Evolutionary conservation across 805 yeast species (phyloP), one percentile per base, ranked within the genome.

Genomic region (Starmerella stellata): DNA sequence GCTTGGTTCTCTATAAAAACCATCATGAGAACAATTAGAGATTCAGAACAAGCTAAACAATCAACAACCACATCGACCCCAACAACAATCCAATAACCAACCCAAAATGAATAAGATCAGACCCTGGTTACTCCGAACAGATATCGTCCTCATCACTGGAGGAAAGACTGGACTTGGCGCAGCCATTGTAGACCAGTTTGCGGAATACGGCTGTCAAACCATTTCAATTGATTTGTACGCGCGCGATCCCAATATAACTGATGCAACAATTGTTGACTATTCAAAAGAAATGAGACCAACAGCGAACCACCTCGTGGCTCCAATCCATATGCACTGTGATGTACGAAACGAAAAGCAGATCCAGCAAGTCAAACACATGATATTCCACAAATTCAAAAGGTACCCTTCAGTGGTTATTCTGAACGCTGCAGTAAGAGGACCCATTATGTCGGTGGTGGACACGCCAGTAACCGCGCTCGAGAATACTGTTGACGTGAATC

Each of bases 121-220:
- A n/a, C 25, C 33, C 38, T 50, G 52, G 52, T 38, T 50, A 3
- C 42, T 17, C 15, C 43, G 44, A 1, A 39, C 44, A 2, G 93
- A 80, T 50, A 62, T 77, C 9, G 77, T 74, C 0, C 57, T 83
- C 3, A 61, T 87, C 17, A 85, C 96, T 0, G 96, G 96, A 0
- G 96, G 95, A 0, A 54, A 69, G 3, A 61, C 72, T 0, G 96
- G 95, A 0, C 62, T 87, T 8, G 96, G 96, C 0, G 60, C 59
- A 31, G 78, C 72, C 44, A 44, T 87, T 3, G 79, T 67, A 0
- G 44, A 48, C 14, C 51, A 52, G 19, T 66, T 85, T 38, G 55
- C 60, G 4, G 45, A 46, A 5, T 52, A 59, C 19, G 65, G 64
- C 0, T 67, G 71, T 9, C 64, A 54, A 21, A 77, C 80, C 0